Conservation (phyloP, 495 filamentous ascomycete genomes). For the Talaromyces adpressus region DNA sequence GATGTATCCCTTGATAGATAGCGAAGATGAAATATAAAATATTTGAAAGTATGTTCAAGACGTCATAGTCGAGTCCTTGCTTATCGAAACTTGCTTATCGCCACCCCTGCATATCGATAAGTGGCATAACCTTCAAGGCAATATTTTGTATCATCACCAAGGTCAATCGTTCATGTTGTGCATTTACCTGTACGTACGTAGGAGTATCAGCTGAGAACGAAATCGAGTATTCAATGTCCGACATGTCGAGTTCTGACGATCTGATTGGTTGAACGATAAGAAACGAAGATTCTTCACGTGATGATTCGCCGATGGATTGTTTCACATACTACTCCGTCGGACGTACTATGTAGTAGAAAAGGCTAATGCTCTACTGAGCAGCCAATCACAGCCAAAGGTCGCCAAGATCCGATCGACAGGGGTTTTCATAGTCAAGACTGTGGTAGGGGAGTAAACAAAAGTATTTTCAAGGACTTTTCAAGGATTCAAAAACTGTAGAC, state of each 20-base stretch:
- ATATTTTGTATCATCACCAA: background rate
- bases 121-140: background rate
- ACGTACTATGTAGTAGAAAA: too few species aligned
- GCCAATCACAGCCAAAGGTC: background rate
- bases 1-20: background rate
- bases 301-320: background rate
- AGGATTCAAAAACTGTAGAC: too few species aligned
- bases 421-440: background rate
- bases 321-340: too few species aligned
- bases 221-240: background rate
- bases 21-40: background rate
- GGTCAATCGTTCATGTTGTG: background rate
- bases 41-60: background rate
- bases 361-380: background rate
- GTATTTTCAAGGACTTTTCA: too few species aligned
- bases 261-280: background rate
- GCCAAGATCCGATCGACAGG: background rate
- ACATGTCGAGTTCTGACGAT: background rate
- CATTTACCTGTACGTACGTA: background rate
- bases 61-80: background rate
- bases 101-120: background rate
- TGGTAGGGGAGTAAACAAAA: too few species aligned
- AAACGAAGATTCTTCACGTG: background rate
- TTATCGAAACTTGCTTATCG: background rate
- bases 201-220: background rate